These are phyloP conservation scores for Schwanniomyces vanrijiae DNA, from an alignment of 805 yeast genomes.

Conservation along the genomic window DNA sequence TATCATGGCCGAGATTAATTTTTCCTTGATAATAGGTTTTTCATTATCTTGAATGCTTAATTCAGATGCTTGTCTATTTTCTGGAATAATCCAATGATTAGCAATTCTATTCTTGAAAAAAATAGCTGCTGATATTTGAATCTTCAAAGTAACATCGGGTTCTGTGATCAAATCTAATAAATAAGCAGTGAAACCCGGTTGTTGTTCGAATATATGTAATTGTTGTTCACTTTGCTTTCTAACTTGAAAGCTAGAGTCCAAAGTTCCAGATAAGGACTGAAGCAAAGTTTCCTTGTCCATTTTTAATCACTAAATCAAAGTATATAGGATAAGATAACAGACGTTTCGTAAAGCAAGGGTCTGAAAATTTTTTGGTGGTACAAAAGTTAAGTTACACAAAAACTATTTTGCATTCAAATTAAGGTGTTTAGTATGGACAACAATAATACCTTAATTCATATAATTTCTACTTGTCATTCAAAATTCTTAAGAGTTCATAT, in stretches of 20 bases:
- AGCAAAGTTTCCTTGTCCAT: constrained; percentile 55
- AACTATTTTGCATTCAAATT: background rate
- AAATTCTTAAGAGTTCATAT: too few species aligned
- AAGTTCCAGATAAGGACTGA: constrained; percentile 51
- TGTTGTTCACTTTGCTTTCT: constrained; percentile 57
- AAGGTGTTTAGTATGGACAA: too few species aligned
- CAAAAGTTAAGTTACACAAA: constrained; percentile 1
- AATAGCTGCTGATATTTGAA: constrained; percentile 43
- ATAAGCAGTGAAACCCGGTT: constrained; percentile 58
- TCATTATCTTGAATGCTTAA: constrained; percentile 31
- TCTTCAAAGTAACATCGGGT: constrained; percentile 32
- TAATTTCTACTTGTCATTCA: too few species aligned
- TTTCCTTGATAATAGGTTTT: constrained; percentile 42
- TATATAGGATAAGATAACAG: background rate
- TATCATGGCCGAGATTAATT: constrained; percentile 42
- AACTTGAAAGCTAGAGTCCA: constrained; percentile 49
- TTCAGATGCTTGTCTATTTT: constrained; percentile 20
- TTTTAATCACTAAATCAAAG: background rate
- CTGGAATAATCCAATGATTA: constrained; percentile 39
- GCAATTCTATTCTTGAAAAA: constrained; percentile 43
- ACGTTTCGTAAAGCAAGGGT: background rate
- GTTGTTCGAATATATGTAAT: constrained; percentile 50
- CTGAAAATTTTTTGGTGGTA: constrained; percentile 8
- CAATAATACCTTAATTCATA: too few species aligned
- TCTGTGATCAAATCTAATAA: constrained; percentile 52